These are phyloP conservation scores for Leishmania turanica DNA, from an alignment of 208 protist genomes.

Conservation along the genomic window DNA sequence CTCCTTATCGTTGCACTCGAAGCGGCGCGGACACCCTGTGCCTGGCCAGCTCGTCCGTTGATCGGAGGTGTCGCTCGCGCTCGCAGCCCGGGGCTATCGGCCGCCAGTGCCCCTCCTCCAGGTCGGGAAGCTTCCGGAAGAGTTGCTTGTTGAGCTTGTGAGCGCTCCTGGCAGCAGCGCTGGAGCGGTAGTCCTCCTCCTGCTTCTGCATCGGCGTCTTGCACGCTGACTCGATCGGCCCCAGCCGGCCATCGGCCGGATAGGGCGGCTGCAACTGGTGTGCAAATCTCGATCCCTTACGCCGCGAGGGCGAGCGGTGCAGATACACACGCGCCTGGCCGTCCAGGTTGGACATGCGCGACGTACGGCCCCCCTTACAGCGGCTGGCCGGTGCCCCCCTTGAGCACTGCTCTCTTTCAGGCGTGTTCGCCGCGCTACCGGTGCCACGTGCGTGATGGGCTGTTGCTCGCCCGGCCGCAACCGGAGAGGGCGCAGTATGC, in stretches of 20 bases:
- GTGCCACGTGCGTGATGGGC: constrained; percentile 1
- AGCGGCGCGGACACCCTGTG: constrained; percentile 4
- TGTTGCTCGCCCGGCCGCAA: constrained; percentile 4
- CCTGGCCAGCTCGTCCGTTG: constrained; percentile 8
- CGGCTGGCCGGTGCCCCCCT: not conserved
- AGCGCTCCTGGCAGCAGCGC: not conserved
- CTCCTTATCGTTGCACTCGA: not conserved
- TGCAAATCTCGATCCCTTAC: not conserved
- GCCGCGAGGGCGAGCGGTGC: not conserved
- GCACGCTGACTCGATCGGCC: not conserved
- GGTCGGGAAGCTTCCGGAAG: not conserved
- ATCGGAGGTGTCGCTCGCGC: constrained; percentile 16
- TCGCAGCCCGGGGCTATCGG: not conserved
- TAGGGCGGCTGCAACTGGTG: not conserved
- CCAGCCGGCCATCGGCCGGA: constrained; percentile 3
- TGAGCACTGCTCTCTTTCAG: not conserved
- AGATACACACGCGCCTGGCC: not conserved
- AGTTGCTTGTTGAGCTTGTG: not conserved
- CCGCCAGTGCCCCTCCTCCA: not conserved
- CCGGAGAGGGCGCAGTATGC: not conserved
- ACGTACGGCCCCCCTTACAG: not conserved
- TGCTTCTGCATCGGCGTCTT: not conserved
- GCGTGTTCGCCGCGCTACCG: not conserved
- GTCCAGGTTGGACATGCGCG: not conserved
- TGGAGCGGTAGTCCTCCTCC: constrained; percentile 3